phyloP scores from a whole-genome alignment of 768 basidiomycete genomes.

The Rickenella mellea region DNA sequence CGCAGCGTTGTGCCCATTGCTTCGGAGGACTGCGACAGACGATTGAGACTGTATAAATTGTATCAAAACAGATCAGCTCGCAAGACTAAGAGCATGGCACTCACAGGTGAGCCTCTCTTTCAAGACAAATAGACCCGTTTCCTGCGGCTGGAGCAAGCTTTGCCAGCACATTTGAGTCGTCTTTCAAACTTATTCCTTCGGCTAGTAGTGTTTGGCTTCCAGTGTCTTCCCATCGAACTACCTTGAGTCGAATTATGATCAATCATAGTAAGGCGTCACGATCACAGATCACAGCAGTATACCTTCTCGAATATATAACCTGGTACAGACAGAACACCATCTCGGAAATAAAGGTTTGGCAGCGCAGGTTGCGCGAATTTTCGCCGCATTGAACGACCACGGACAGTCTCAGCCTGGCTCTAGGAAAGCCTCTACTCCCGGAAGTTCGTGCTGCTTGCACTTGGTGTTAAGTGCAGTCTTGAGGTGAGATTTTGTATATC shows the following conservation, averaged over 20 bases:
- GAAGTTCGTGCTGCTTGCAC: no score
- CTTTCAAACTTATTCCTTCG: slow-evolving; percentile 62
- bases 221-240: slow-evolving; percentile 59
- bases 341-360: slow-evolving; percentile 48
- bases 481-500: no score
- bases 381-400: slow-evolving; percentile 39
- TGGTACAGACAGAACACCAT: slow-evolving; percentile 49
- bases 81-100: slow-evolving; percentile 13
- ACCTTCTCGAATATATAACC: slow-evolving; percentile 69
- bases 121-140: slow-evolving; percentile 62
- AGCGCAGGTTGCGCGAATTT: slow-evolving; percentile 50
- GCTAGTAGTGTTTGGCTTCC: slow-evolving; percentile 62
- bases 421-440: no score
- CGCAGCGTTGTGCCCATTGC: slow-evolving; percentile 43
- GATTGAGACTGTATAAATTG: slow-evolving; percentile 33
- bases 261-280: slow-evolving; percentile 1
- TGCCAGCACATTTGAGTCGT: slow-evolving; percentile 57
- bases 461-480: no score
- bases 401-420: no score
- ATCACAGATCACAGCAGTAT: slow-evolving; percentile 7
- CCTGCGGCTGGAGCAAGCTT: slow-evolving; percentile 69
- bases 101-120: slow-evolving; percentile 66
- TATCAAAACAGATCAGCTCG: neutral
- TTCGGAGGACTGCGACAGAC: slow-evolving; percentile 38
- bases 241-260: slow-evolving; percentile 27